These are phyloP conservation scores for Bocquillonia castaneifolia DNA, from an alignment of 441 rosid species.

Conservation along the genomic window DNA sequence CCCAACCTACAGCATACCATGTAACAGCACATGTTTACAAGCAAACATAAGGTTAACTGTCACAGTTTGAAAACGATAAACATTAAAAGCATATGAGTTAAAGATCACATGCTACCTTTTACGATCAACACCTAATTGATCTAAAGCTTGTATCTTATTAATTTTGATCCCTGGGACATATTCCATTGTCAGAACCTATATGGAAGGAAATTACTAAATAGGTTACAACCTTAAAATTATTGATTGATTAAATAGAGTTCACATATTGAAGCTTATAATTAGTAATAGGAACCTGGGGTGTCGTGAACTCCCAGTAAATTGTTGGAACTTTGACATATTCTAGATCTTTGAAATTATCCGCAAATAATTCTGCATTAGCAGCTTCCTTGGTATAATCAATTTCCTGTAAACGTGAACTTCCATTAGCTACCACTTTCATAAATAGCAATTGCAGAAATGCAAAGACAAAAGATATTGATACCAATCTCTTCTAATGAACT, in stretches of 20 bases:
- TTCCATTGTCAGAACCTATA: slow-evolving; percentile 90
- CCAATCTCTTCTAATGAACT: background rate
- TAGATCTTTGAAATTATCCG: slow-evolving; percentile 71
- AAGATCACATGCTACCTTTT: slow-evolving; percentile 47
- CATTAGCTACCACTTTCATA: slow-evolving; percentile 19
- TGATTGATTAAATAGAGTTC: background rate
- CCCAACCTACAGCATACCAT: slow-evolving; percentile 57
- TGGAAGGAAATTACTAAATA: slow-evolving; percentile 13
- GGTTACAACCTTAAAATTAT: no score
- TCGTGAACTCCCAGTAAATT: slow-evolving; percentile 82
- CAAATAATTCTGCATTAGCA: slow-evolving; percentile 87
- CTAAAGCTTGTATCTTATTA: slow-evolving; percentile 81
- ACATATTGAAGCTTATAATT: slow-evolving; percentile 16
- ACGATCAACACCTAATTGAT: slow-evolving; percentile 91
- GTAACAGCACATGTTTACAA: slow-evolving; percentile 6
- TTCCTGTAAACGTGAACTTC: slow-evolving; percentile 47
- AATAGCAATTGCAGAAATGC: background rate
- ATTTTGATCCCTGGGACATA: slow-evolving; percentile 99
- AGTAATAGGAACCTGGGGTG: slow-evolving; percentile 65
- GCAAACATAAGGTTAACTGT: slow-evolving; percentile 15
- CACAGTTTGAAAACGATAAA: slow-evolving; percentile 14
- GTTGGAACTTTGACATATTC: slow-evolving; percentile 90
- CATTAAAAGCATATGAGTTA: background rate
- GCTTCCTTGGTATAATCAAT: slow-evolving; percentile 98
- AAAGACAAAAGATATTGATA: background rate